A percentile compares a stretch with the other conserved stretches of the same genome.
phyloP scores from a whole-genome alignment of 495 filamentous ascomycete genomes.

The Eremomyces bilateralis region DNA sequence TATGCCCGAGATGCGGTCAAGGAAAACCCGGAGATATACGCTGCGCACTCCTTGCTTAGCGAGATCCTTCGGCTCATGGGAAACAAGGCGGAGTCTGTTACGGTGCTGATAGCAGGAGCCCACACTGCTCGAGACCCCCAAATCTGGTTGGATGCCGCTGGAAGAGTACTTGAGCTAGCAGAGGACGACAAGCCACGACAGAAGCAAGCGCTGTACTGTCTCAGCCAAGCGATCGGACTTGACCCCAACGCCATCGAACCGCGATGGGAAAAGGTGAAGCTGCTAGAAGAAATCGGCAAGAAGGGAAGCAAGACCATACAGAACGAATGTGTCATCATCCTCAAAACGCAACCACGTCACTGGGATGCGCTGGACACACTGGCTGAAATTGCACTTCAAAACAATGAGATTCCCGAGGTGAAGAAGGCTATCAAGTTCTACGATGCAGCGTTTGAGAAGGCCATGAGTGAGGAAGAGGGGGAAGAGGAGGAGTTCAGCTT shows the following conservation, averaged over 20 bases:
- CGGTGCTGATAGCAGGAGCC: slow-evolving; percentile 47
- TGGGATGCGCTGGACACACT: slow-evolving; percentile 37
- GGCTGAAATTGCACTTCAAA: slow-evolving; percentile 41
- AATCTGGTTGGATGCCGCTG: slow-evolving; percentile 47
- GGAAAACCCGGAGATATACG: slow-evolving; percentile 64
- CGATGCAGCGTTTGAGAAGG: slow-evolving; percentile 16
- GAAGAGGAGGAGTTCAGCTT: slow-evolving; percentile 25
- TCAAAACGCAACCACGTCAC: slow-evolving; percentile 36
- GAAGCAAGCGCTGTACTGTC: slow-evolving; percentile 50
- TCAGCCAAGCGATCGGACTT: slow-evolving; percentile 42
- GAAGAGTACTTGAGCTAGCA: slow-evolving; percentile 32
- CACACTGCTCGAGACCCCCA: slow-evolving; percentile 43
- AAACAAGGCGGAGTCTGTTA: slow-evolving; percentile 41
- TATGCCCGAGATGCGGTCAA: slow-evolving; percentile 47
- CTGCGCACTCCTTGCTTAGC: slow-evolving; percentile 53
- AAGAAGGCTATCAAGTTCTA: slow-evolving; percentile 34
- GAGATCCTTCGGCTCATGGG: slow-evolving; percentile 49
- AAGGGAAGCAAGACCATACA: slow-evolving; percentile 30
- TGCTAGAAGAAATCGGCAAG: slow-evolving; percentile 34
- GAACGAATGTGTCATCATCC: slow-evolving; percentile 44
- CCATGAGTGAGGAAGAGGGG: slow-evolving; percentile 23
- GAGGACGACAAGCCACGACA: slow-evolving; percentile 21
- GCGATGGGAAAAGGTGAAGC: slow-evolving; percentile 35
- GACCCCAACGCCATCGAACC: slow-evolving; percentile 34
- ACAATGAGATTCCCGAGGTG: slow-evolving; percentile 28